phyloP scores from a whole-genome alignment of 257 asterid species.

The Striga asiatica region DNA sequence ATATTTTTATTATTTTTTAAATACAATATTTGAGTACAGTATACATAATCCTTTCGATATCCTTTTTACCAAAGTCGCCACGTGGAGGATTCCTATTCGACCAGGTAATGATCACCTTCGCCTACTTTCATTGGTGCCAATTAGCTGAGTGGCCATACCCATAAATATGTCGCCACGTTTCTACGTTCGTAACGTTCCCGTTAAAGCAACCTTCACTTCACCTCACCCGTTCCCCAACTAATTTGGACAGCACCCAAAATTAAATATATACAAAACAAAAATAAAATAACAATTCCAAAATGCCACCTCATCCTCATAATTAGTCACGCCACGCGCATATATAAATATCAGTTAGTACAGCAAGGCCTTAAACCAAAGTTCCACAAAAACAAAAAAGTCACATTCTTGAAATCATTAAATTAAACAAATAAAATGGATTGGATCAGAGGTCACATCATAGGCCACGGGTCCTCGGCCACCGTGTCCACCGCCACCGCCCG shows the following conservation, averaged over 20 bases:
- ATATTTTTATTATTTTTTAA: too few species aligned
- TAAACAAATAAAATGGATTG: conserved; percentile 45
- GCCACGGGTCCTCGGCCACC: conserved; percentile 63
- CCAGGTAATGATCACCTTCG: conserved; percentile 19
- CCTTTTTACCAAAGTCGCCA: conserved; percentile 16
- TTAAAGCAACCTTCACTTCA: conserved; percentile 40
- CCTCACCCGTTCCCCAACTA: conserved; percentile 54
- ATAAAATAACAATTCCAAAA: background rate
- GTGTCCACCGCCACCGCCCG: conserved; percentile 38
- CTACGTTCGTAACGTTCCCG: conserved; percentile 31
- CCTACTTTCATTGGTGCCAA: background rate
- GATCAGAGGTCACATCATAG: conserved; percentile 60
- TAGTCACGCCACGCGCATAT: conserved; percentile 13
- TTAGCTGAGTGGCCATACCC: conserved; percentile 26
- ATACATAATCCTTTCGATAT: conserved; percentile 13
- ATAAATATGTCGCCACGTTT: conserved; percentile 43
- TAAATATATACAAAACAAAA: too few species aligned
- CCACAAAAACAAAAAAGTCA: background rate
- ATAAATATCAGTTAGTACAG: background rate
- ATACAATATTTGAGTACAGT: too few species aligned
- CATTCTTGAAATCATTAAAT: conserved; percentile 7
- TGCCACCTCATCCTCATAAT: conserved; percentile 27
- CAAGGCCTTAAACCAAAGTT: background rate
- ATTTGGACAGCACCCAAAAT: conserved; percentile 35
- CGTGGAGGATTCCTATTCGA: conserved; percentile 16